Base-by-base conservation (phyloP, 108 stramenopile species). In the Cylindrotheca fusiformis region DNA sequence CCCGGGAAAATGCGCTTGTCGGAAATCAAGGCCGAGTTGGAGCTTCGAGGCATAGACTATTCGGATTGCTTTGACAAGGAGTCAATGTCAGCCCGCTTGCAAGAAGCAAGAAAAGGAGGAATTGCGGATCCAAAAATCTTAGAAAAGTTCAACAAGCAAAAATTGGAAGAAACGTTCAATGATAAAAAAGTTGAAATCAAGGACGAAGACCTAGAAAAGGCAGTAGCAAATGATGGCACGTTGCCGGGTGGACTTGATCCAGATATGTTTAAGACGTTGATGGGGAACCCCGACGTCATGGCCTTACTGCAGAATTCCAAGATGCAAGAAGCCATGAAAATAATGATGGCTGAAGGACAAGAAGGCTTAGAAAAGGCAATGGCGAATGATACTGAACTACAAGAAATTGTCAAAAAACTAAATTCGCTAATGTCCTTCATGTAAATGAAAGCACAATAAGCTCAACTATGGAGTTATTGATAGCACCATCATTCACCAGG, bases 41-140 rank as follows among this genome's bases (percentile, higher is more conserved):
- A 80, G 19, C 31, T 80, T 47, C 63, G 78, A 36, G 57, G 50
- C 0, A 67, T 88, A 29, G 59, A 74, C 44, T 84, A 73, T 54
- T 33, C 47, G 4, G 83, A 88, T 68, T 88, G 86, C 49, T 88
- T 84, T 57, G 86, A 88, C 59, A 71, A 82, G 70, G 86, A 84
- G 70, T 78, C 79, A 1, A 55, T 84, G 10, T 68, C 65, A 18
- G 31, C 47, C 21, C 36, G 71, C 18, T 47, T 87, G 22, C 44
- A 57, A 10, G 65, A 77, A 52, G 82, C 81, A 23, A 69, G 82
- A 21, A 48, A 60, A 6, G 63, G 50, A 1, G 84, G 84, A 30
- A 79, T 69, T 48, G 84, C 80, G 2, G 70, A 81, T 51, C 83
- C 84, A 23, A 41, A 52, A 12, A 74, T 85, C 36, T 45, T 85